Percentiles rank a stretch among this genome's conserved stretches.
phyloP scores from a whole-genome alignment of 2,329 filamentous ascomycete genomes.

The Aspergillus pseudotamarii region DNA sequence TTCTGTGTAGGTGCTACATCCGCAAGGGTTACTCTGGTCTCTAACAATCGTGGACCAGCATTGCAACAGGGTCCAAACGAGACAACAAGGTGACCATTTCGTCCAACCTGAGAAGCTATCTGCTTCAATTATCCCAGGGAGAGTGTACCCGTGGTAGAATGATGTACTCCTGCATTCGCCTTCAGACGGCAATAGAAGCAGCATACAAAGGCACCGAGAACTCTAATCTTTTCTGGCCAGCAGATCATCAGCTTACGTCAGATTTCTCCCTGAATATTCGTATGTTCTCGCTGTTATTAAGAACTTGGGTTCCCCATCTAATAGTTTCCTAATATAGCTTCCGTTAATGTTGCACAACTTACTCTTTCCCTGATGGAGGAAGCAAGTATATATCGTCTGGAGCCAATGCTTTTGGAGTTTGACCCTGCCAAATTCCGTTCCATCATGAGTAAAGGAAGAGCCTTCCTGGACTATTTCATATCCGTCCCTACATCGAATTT shows the following conservation, averaged over 20 bases:
- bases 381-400: background rate
- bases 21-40: accelerated
- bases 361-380: background rate
- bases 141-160: background rate
- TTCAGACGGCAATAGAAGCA: background rate
- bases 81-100: background rate
- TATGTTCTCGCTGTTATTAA: background rate
- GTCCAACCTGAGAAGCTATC: background rate
- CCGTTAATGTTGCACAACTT: background rate
- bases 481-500: background rate
- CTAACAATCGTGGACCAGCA: background rate
- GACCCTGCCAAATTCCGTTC: background rate
- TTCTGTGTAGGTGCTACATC: background rate
- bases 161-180: background rate
- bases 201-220: background rate
- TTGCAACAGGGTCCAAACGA: background rate
- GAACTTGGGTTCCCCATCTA: background rate
- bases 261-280: background rate
- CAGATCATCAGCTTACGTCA: background rate
- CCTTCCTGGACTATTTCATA: background rate
- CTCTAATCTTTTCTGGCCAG: background rate
- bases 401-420: background rate
- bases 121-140: background rate
- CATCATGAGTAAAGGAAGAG: background rate
- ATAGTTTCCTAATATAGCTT: background rate